phyloP scores from a whole-genome alignment of 2,329 filamentous ascomycete species.

The Ilyonectria mors-panacis region DNA sequence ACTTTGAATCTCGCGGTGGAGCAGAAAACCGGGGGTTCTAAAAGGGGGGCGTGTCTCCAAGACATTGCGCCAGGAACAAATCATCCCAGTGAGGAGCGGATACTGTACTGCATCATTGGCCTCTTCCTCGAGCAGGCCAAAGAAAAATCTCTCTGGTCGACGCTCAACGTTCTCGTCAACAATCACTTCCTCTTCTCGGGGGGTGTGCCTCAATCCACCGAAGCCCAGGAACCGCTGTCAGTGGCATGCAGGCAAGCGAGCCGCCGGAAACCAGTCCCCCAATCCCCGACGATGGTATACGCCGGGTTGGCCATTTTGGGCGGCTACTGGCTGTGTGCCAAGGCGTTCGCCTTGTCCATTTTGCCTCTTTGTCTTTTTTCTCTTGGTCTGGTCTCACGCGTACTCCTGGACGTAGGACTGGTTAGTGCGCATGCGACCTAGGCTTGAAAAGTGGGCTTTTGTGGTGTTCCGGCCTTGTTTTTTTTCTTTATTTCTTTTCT shows the following conservation, averaged over 20 bases:
- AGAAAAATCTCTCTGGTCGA: neutral
- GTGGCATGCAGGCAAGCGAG: neutral
- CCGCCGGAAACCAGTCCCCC: neutral
- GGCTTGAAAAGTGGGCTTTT: neutral
- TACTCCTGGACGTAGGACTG: neutral
- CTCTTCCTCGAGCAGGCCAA: no score
- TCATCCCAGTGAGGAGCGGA: neutral
- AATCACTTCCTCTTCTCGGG: neutral
- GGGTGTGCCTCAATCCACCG: no score
- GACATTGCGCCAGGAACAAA: neutral
- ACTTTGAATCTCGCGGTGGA: neutral
- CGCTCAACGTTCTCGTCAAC: neutral
- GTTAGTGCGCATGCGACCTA: neutral
- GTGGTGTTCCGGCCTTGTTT: neutral
- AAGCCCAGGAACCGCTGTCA: no score
- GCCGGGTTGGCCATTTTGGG: neutral
- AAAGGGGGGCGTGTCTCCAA: neutral
- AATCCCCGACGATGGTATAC: neutral
- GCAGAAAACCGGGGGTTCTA: neutral
- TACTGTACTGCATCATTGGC: no score
- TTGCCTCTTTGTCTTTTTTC: neutral
- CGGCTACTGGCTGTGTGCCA: neutral
- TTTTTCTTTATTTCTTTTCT: neutral
- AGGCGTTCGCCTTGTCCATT: neutral
- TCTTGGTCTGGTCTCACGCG: neutral